Evolutionary conservation across 2,329 filamentous ascomycete species (phyloP).

Genomic region (Colletotrichum lini): DNA sequence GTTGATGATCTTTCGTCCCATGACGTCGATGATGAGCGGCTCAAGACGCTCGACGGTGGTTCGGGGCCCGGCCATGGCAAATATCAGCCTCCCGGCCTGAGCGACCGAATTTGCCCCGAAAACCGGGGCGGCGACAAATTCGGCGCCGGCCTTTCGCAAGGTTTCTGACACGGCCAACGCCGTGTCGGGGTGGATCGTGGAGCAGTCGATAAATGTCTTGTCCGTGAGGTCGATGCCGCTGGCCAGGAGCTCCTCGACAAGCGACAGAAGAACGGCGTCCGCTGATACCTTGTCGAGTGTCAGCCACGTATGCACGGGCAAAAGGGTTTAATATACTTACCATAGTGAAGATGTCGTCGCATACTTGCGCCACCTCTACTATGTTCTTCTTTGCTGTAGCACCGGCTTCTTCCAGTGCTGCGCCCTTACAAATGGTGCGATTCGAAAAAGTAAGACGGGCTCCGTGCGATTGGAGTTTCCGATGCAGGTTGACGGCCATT

Average conservation of each 20-base stretch:
- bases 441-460: slow-evolving; percentile 59
- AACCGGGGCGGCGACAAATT: slow-evolving; percentile 62
- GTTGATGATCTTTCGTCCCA: slow-evolving; percentile 58
- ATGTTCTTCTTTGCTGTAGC: slow-evolving; percentile 46
- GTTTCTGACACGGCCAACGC: slow-evolving; percentile 49
- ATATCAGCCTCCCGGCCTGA: slow-evolving; percentile 59
- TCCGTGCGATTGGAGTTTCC: slow-evolving; percentile 53
- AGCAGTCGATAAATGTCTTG: slow-evolving; percentile 64
- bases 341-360: slow-evolving; percentile 56
- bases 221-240: slow-evolving; percentile 44
- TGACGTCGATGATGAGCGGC: slow-evolving; percentile 59
- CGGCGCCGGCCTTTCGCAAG: slow-evolving; percentile 50
- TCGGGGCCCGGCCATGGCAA: slow-evolving; percentile 59
- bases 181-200: slow-evolving; percentile 64
- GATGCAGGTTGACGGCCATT: slow-evolving; percentile 63
- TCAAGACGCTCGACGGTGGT: slow-evolving; percentile 52
- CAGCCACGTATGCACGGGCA: not conserved
- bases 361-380: slow-evolving; percentile 48
- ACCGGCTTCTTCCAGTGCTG: slow-evolving; percentile 48
- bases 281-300: slow-evolving; percentile 44
- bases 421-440: slow-evolving; percentile 61
- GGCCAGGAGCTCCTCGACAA: slow-evolving; percentile 50
- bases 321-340: slow-evolving; percentile 50
- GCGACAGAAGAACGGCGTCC: slow-evolving; percentile 55
- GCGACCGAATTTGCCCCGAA: slow-evolving; percentile 66